phyloP scores from a whole-genome alignment of 2,329 filamentous ascomycete species.

The Trichophyton simii region DNA sequence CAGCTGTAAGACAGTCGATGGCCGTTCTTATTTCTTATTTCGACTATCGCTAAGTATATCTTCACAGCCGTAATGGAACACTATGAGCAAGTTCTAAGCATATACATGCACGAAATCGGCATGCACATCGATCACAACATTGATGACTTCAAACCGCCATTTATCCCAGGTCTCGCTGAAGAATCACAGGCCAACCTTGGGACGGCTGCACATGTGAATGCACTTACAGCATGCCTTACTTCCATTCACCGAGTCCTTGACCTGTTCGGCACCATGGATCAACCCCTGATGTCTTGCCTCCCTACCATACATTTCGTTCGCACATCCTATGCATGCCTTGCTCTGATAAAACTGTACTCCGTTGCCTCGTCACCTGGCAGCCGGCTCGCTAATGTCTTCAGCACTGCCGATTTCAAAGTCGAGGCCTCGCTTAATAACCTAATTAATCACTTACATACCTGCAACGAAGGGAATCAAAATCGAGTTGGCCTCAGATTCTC shows the following conservation, averaged over 20 bases:
- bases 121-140: slow-evolving; percentile 52
- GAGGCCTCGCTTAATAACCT: slow-evolving; percentile 58
- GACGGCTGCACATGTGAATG: slow-evolving; percentile 51
- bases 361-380: slow-evolving; percentile 51
- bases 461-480: slow-evolving; percentile 51
- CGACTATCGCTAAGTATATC: not conserved
- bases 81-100: slow-evolving; percentile 51
- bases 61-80: slow-evolving; percentile 48
- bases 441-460: slow-evolving; percentile 53
- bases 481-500: slow-evolving; percentile 58
- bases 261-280: slow-evolving; percentile 50
- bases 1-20: slow-evolving; percentile 40
- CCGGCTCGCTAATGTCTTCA: slow-evolving; percentile 57
- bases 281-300: slow-evolving; percentile 47
- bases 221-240: slow-evolving; percentile 53
- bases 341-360: slow-evolving; percentile 62
- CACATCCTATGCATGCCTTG: slow-evolving; percentile 57
- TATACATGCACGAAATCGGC: slow-evolving; percentile 66
- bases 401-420: slow-evolving; percentile 52
- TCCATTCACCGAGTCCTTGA: slow-evolving; percentile 57
- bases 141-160: slow-evolving; percentile 38
- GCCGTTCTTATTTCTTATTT: slow-evolving; percentile 1
- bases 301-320: slow-evolving; percentile 61
- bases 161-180: slow-evolving; percentile 36
- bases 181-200: slow-evolving; percentile 23